phyloP scores from a whole-genome alignment of 169 alveolate species.

The Plasmodium knowlesi region DNA sequence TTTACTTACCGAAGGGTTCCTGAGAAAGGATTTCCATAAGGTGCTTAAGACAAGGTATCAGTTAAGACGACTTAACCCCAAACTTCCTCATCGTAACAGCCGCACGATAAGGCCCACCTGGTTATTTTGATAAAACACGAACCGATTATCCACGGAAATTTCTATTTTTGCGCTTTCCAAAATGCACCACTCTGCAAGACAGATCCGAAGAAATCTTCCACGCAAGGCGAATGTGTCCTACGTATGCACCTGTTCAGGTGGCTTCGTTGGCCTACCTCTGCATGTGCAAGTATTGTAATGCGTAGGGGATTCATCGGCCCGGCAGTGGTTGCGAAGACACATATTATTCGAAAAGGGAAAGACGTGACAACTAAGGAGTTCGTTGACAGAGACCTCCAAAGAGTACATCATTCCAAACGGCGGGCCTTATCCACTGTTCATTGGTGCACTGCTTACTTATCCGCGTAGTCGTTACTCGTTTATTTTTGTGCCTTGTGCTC shows the following conservation, averaged over 20 bases:
- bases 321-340: background rate
- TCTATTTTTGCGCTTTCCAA: background rate
- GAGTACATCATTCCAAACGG: background rate
- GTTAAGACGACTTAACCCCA: background rate
- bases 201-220: background rate
- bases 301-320: background rate
- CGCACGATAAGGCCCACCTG: background rate
- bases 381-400: too few relatives aligned
- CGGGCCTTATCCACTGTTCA: background rate
- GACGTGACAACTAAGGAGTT: background rate
- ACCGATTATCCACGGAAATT: background rate
- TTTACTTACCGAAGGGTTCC: background rate
- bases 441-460: background rate
- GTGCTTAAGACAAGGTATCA: background rate
- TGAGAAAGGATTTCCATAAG: background rate
- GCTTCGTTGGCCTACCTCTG: background rate
- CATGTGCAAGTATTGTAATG: background rate
- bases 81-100: background rate
- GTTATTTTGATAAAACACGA: background rate
- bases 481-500: background rate
- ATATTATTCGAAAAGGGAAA: background rate
- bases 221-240: background rate
- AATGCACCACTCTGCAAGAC: background rate
- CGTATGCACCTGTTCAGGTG: background rate
- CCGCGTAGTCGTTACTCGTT: background rate